Percentiles rank a stretch among this genome's conserved stretches.
Evolutionary conservation across 1,139 yeast species (phyloP).

Genomic region (Kodamaea plutei): DNA sequence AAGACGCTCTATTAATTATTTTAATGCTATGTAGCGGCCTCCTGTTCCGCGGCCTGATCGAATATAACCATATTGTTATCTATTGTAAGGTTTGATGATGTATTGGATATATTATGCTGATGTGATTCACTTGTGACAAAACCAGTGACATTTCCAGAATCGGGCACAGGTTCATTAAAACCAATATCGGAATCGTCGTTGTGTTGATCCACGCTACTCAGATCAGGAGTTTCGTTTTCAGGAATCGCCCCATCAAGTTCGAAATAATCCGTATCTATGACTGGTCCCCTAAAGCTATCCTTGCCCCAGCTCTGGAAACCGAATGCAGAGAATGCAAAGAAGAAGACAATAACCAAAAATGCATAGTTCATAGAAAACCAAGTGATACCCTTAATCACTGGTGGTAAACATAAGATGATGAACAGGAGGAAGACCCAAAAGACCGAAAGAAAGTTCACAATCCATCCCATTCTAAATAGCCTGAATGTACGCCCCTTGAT

Average conservation of each 20-base stretch:
- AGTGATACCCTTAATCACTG: constrained; percentile 58
- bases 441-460: constrained; percentile 56
- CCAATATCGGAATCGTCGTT: too few species aligned
- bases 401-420: constrained; percentile 68
- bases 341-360: constrained; percentile 51
- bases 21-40: too few species aligned
- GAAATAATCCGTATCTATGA: constrained; percentile 49
- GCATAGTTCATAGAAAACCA: constrained; percentile 73
- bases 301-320: constrained; percentile 61
- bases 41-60: too few species aligned
- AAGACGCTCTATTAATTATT: too few species aligned
- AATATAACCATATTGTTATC: too few species aligned
- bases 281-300: constrained; percentile 59
- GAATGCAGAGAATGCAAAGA: constrained; percentile 44
- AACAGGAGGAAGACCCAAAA: constrained; percentile 60
- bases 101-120: too few species aligned
- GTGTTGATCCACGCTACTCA: too few species aligned
- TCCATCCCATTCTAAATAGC: constrained; percentile 61
- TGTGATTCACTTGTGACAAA: too few species aligned
- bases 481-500: constrained; percentile 71
- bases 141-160: too few species aligned
- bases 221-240: too few species aligned
- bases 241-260: constrained; percentile 25
- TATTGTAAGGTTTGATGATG: too few species aligned
- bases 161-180: too few species aligned